These are phyloP conservation scores for Xylaria sp. DNA, from an alignment of 2,329 filamentous ascomycete genomes.

Conservation along the genomic window DNA sequence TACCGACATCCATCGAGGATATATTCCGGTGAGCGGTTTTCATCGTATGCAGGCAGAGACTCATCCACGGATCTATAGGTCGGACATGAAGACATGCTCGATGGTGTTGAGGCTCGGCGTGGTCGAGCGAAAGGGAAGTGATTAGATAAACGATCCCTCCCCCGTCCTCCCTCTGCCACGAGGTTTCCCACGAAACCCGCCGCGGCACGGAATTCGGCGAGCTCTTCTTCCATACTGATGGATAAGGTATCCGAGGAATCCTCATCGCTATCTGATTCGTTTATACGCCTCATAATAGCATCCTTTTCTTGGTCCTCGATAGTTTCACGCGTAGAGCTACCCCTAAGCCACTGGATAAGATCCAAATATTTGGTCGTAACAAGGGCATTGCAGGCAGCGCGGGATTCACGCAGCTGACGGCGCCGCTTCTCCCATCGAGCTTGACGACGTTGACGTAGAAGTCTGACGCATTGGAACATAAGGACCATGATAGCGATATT, in stretches of 20 bases:
- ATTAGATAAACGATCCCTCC: slow-evolving; percentile 28
- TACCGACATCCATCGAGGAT: slow-evolving; percentile 53
- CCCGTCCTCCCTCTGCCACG: slow-evolving; percentile 49
- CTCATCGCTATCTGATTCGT: slow-evolving; percentile 37
- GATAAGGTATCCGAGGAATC: slow-evolving; percentile 37
- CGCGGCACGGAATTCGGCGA: slow-evolving; percentile 54
- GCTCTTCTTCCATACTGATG: slow-evolving; percentile 55
- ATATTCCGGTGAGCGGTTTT: slow-evolving; percentile 43
- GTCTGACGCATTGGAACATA: slow-evolving; percentile 21
- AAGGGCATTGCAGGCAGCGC: slow-evolving; percentile 33
- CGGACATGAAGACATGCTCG: slow-evolving; percentile 40
- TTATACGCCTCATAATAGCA: slow-evolving; percentile 38
- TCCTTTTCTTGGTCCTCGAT: slow-evolving; percentile 47
- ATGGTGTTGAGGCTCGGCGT: slow-evolving; percentile 31
- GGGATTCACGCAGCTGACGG: slow-evolving; percentile 14
- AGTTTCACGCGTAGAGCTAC: slow-evolving; percentile 29
- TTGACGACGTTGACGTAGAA: slow-evolving; percentile 23
- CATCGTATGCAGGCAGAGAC: slow-evolving; percentile 51
- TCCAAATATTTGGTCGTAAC: slow-evolving; percentile 37
- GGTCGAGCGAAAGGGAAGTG: slow-evolving; percentile 28
- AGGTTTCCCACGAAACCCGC: slow-evolving; percentile 54
- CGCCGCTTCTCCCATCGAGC: slow-evolving; percentile 21
- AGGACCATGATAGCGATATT: slow-evolving; percentile 16
- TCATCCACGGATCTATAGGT: slow-evolving; percentile 46
- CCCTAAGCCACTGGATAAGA: slow-evolving; percentile 40